These are phyloP conservation scores for Coemansia sp. DNA, from an alignment of 192 early-diverging fungal species.

Conservation along the genomic window DNA sequence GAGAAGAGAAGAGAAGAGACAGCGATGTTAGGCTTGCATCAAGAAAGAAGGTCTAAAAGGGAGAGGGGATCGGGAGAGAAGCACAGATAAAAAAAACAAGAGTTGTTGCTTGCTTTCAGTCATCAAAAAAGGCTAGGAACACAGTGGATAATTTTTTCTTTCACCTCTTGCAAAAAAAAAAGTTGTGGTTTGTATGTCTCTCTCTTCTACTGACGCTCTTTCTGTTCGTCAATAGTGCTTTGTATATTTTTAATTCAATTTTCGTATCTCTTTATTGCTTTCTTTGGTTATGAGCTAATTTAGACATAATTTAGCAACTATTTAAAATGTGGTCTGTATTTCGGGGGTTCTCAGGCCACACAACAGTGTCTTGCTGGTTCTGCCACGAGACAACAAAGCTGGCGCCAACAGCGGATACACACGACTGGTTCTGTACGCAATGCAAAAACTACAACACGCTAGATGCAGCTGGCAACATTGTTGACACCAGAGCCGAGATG, in stretches of 20 bases:
- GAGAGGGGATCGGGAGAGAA: too few species aligned
- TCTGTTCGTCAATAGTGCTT: not conserved
- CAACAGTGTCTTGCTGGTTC: constrained; percentile 46
- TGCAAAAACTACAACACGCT: constrained; percentile 46
- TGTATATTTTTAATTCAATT: constrained; percentile 1
- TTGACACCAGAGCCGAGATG: constrained; percentile 38
- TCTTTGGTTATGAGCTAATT: constrained; percentile 4
- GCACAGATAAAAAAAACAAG: not conserved
- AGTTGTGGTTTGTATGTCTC: too few species aligned
- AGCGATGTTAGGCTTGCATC: too few species aligned
- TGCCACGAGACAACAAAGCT: constrained; percentile 37
- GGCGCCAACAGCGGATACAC: not conserved
- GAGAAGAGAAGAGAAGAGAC: too few species aligned
- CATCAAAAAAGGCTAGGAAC: not conserved
- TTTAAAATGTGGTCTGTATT: constrained; percentile 38
- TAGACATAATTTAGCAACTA: too few species aligned
- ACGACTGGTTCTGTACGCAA: constrained; percentile 39
- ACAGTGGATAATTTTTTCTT: too few species aligned
- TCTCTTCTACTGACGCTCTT: too few species aligned
- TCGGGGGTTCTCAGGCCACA: not conserved
- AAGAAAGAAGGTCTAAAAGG: too few species aligned
- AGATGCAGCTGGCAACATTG: constrained; percentile 32
- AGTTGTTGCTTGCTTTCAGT: not conserved
- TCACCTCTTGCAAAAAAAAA: too few species aligned
- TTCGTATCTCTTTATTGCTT: constrained; percentile 5